Conservation (phyloP, 257 asterid genomes). For the Prunella vulgaris region DNA sequence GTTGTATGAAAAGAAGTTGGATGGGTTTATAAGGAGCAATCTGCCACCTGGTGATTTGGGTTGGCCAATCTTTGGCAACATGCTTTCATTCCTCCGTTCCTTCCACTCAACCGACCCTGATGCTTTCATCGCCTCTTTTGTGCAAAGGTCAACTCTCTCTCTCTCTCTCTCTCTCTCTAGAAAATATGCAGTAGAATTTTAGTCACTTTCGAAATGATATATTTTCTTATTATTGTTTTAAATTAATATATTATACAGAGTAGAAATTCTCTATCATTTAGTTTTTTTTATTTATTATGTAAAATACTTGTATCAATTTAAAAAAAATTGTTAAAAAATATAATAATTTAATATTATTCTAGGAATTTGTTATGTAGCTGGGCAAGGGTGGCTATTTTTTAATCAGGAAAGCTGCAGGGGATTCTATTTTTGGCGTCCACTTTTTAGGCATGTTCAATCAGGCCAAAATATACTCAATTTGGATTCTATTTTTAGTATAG, state of each 20-base stretch:
- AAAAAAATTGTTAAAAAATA: too few relatives aligned
- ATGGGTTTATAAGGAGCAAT: conserved; percentile 20
- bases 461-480: too few relatives aligned
- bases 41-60: conserved; percentile 99
- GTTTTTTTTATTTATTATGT: too few relatives aligned
- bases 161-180: not conserved
- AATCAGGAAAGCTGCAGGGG: not conserved
- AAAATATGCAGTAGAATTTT: too few relatives aligned
- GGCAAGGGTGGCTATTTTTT: too few relatives aligned
- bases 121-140: conserved; percentile 46
- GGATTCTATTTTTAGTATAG: too few relatives aligned
- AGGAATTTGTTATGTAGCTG: not conserved
- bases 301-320: too few relatives aligned
- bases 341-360: too few relatives aligned
- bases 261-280: too few relatives aligned
- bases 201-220: too few relatives aligned
- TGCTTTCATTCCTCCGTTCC: conserved; percentile 73
- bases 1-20: conserved; percentile 45
- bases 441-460: not conserved
- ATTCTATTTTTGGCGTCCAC: not conserved
- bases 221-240: too few relatives aligned
- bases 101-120: conserved; percentile 75
- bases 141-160: conserved; percentile 36
- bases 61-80: conserved; percentile 79
- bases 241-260: too few relatives aligned